Conservation (phyloP, 2,329 filamentous ascomycete species). For the Drechslerella coelobrocha region DNA sequence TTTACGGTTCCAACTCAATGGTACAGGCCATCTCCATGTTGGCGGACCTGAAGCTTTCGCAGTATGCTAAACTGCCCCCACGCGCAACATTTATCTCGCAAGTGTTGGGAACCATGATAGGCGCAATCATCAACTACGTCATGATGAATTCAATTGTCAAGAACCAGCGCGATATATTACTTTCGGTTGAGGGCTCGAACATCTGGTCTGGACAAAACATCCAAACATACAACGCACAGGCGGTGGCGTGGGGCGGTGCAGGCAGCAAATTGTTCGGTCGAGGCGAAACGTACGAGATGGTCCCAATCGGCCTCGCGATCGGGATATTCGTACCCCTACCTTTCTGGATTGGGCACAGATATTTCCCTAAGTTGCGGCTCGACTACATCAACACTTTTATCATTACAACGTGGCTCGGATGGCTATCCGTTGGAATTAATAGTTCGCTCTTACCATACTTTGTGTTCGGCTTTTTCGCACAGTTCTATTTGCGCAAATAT, state of each 20-base stretch:
- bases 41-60: constrained; percentile 58
- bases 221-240: constrained; percentile 62
- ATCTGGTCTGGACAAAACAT: constrained; percentile 63
- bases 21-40: constrained; percentile 57
- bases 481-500: constrained; percentile 58
- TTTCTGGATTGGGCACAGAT: constrained; percentile 57
- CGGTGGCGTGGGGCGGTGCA: constrained; percentile 59
- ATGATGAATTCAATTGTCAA: constrained; percentile 62
- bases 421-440: constrained; percentile 60
- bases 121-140: constrained; percentile 61
- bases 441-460: constrained; percentile 57
- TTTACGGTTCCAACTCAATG: constrained; percentile 51
- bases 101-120: constrained; percentile 59
- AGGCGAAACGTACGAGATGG: constrained; percentile 58
- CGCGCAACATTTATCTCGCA: constrained; percentile 61
- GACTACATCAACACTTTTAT: constrained; percentile 60
- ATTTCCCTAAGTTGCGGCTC: constrained; percentile 55
- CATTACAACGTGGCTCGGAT: constrained; percentile 60
- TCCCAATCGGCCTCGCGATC: constrained; percentile 59
- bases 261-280: constrained; percentile 60
- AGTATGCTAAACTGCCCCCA: constrained; percentile 59
- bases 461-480: constrained; percentile 57
- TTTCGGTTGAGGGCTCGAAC: constrained; percentile 60
- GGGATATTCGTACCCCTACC: constrained; percentile 61
- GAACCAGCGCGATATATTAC: constrained; percentile 60